A percentile compares a stretch with the other conserved stretches of the same genome.
These are phyloP conservation scores for Xerophyta viscosa DNA, from an alignment of 106 monocot species.

Conservation along the genomic window DNA sequence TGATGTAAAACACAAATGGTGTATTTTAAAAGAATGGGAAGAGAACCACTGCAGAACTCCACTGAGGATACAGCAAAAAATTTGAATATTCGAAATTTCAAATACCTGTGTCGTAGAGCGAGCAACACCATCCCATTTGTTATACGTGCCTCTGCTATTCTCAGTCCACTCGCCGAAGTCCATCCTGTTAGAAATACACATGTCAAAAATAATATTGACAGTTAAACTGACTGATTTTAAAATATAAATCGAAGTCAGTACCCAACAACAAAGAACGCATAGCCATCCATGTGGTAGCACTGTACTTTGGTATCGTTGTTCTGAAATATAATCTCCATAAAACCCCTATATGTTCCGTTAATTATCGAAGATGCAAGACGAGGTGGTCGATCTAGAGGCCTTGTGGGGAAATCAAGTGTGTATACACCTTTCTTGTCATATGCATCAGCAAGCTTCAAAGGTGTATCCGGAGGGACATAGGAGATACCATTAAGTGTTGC, in stretches of 20 bases:
- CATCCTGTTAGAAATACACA: slow-evolving; percentile 35
- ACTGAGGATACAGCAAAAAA: too few species aligned
- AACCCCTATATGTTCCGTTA: slow-evolving; percentile 65
- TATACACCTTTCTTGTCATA: slow-evolving; percentile 49
- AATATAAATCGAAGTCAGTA: slow-evolving; percentile 32
- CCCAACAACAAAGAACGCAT: slow-evolving; percentile 86
- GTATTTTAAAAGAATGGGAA: too few species aligned
- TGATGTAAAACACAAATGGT: too few species aligned
- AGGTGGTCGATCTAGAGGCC: slow-evolving; percentile 33
- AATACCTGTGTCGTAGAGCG: slow-evolving; percentile 68
- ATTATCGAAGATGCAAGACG: slow-evolving; percentile 35
- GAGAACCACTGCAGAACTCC: too few species aligned
- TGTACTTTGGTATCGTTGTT: slow-evolving; percentile 73
- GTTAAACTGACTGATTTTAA: too few species aligned
- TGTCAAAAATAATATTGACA: neutral
- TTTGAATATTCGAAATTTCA: neutral
- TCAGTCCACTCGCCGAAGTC: slow-evolving; percentile 73
- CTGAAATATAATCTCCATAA: slow-evolving; percentile 78
- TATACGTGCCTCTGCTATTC: slow-evolving; percentile 49
- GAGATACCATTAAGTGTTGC: slow-evolving; percentile 65
- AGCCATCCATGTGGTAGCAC: slow-evolving; percentile 78
- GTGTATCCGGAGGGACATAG: slow-evolving; percentile 42
- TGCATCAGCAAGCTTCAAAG: slow-evolving; percentile 59
- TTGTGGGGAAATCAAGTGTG: slow-evolving; percentile 60
- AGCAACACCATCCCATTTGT: slow-evolving; percentile 79